A percentile compares a stretch with the other conserved stretches of the same genome.
Evolutionary conservation across 1,284 basidiomycete species (phyloP).

Genomic region (Hortiboletus rubellus): DNA sequence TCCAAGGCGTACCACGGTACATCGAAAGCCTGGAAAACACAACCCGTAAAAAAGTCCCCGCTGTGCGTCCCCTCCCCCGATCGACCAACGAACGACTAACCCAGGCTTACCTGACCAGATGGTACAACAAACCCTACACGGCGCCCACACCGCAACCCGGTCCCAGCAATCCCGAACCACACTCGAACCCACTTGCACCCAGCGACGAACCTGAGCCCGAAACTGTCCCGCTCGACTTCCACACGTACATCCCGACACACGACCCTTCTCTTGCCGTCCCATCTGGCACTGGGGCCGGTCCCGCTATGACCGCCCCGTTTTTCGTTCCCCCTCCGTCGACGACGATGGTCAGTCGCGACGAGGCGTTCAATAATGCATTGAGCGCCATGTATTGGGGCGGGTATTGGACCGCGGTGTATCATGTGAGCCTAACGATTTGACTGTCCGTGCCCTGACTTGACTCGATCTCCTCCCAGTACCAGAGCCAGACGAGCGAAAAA

Average conservation of each 20-base stretch:
- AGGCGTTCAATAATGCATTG: slow-evolving; percentile 71
- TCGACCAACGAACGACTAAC: too few relatives aligned
- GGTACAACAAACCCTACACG: slow-evolving; percentile 70
- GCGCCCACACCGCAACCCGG: slow-evolving; percentile 18
- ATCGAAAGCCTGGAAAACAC: slow-evolving; percentile 68
- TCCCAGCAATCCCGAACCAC: slow-evolving; percentile 8
- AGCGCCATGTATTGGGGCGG: slow-evolving; percentile 80
- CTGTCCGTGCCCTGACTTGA: background rate
- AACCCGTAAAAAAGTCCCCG: slow-evolving; percentile 66
- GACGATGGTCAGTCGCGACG: slow-evolving; percentile 56
- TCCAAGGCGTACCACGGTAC: slow-evolving; percentile 63
- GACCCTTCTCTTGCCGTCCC: slow-evolving; percentile 51
- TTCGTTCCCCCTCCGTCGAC: slow-evolving; percentile 35
- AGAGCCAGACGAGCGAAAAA: slow-evolving; percentile 17
- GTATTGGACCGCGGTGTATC: slow-evolving; percentile 82
- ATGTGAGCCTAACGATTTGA: slow-evolving; percentile 44
- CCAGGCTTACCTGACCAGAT: slow-evolving; percentile 42
- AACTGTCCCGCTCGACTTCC: slow-evolving; percentile 64
- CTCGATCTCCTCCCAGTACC: slow-evolving; percentile 17
- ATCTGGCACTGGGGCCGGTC: slow-evolving; percentile 21
- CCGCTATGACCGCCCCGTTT: slow-evolving; percentile 17
- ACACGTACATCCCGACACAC: slow-evolving; percentile 66
- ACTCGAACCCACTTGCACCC: background rate
- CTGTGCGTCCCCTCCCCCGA: slow-evolving; percentile 47
- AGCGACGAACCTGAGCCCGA: slow-evolving; percentile 32